phyloP scores from a whole-genome alignment of 2,329 filamentous ascomycete genomes.

The Colletotrichum orbiculare region DNA sequence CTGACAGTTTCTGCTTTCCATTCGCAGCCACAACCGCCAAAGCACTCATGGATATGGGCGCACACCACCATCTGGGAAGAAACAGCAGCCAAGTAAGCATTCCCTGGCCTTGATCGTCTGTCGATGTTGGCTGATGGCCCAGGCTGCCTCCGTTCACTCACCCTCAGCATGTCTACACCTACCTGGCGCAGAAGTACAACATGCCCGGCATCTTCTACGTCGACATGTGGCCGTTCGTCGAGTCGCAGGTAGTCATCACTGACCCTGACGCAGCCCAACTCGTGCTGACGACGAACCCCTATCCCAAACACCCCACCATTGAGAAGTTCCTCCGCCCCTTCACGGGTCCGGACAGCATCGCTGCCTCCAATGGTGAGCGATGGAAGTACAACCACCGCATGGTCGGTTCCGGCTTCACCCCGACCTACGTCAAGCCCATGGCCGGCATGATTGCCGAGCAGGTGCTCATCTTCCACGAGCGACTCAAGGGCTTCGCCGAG shows the following conservation, averaged over 20 bases:
- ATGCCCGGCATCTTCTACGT: conserved; percentile 47
- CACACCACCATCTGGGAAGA: conserved; percentile 39
- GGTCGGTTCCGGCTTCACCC: conserved; percentile 44
- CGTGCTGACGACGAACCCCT: conserved; percentile 39
- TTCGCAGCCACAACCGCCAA: conserved; percentile 27
- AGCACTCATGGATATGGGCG: conserved; percentile 40
- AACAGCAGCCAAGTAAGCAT: conserved; percentile 11
- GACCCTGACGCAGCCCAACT: conserved; percentile 42
- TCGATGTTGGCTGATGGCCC: not conserved
- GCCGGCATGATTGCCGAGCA: conserved; percentile 42
- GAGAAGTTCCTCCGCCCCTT: conserved; percentile 40
- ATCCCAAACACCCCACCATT: conserved; percentile 37
- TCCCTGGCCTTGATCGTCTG: fast-evolving
- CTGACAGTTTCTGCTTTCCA: not conserved
- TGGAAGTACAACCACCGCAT: conserved; percentile 45
- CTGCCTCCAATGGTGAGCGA: conserved; percentile 41
- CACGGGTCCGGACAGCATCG: conserved; percentile 40
- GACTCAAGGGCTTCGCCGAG: conserved; percentile 30
- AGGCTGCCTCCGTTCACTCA: conserved; percentile 40
- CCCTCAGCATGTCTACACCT: conserved; percentile 40
- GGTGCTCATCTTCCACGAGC: conserved; percentile 39
- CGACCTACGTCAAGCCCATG: conserved; percentile 40
- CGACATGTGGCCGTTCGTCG: conserved; percentile 44
- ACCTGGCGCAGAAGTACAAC: conserved; percentile 39
- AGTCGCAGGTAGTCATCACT: conserved; percentile 42